These are phyloP conservation scores for Buxus sempervirens DNA, from an alignment of 164 flowering plant genomes.

Conservation along the genomic window DNA sequence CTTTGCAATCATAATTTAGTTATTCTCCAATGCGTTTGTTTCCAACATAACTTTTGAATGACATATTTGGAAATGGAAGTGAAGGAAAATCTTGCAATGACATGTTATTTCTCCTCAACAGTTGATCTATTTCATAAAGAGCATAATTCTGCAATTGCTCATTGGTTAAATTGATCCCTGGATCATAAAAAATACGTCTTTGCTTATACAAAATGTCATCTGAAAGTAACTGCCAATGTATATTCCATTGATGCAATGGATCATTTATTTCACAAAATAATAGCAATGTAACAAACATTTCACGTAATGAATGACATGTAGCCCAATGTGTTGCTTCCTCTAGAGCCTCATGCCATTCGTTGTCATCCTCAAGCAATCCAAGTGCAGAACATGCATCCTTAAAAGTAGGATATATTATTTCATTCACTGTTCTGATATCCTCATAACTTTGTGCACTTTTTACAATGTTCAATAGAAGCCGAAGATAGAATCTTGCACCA, in stretches of 20 bases:
- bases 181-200: not conserved
- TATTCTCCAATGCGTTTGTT: not conserved
- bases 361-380: constrained; percentile 10
- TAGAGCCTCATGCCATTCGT: constrained; percentile 7
- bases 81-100: not conserved
- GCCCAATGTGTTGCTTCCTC: constrained; percentile 8
- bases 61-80: not conserved
- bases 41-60: not conserved
- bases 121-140: not conserved
- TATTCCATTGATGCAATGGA: constrained; percentile 7
- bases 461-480: not conserved
- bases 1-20: not conserved
- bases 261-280: not conserved
- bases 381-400: constrained; percentile 15
- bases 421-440: too few species aligned
- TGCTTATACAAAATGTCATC: not conserved
- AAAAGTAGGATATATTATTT: too few species aligned
- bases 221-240: not conserved
- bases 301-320: not conserved
- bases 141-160: too few species aligned
- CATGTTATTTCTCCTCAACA: not conserved
- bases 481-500: constrained; percentile 10
- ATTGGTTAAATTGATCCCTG: too few species aligned
- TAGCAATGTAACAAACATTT: constrained; percentile 7
- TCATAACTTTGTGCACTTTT: too few species aligned